Base-by-base conservation (phyloP, 2,329 filamentous ascomycete species). In the Fusarium pseudograminearum region DNA sequence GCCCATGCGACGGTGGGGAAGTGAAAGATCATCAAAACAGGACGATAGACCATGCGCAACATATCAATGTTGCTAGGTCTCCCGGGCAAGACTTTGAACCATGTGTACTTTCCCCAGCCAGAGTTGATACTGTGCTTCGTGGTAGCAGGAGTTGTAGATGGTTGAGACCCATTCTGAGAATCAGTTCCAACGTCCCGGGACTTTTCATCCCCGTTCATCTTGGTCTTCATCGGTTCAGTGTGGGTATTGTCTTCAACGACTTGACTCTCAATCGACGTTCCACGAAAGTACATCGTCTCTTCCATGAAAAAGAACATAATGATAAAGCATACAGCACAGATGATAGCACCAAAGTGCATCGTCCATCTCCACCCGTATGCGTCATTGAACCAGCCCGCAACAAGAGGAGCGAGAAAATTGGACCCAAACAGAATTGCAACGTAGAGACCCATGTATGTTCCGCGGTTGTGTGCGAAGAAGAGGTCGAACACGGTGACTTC, bases 381-480 rank as follows among this genome's bases (percentile, higher is more conserved):
- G 10, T 58, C 48, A 7, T 54, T 55, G 26, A 58, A 55, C 48
- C 38, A 58, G 1, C 56, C 56, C 0, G 56, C 56, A 11, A 55
- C n/a, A 4, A 55, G 48, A 1, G 56, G 48, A 5, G 56, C 56
- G 7, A 58, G 56, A 0, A 58, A 58, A 1, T 54, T 58, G 3
- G 56, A 58, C 4, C 56, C 48, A 10, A 58, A 55, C 3, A 54
- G 15, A 14, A 58, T 58, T 1, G 30, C 38, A 2, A 55, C 40
- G 20, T 58, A 58, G n/a, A 58, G 56, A 7, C 56, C 52, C 48
- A 58, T 55, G 4, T 55, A 58, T 12, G 48, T 55, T 7, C 56
- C 38, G 9, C 56, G 56, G 0, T 55, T 55, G 7, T 58, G 56
- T 10, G 48, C 48, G 15, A 58, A 58, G 40, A 54, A 55, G 12